Base-by-base conservation (phyloP, 345 rosid genomes). In the Boechera stricta region DNA sequence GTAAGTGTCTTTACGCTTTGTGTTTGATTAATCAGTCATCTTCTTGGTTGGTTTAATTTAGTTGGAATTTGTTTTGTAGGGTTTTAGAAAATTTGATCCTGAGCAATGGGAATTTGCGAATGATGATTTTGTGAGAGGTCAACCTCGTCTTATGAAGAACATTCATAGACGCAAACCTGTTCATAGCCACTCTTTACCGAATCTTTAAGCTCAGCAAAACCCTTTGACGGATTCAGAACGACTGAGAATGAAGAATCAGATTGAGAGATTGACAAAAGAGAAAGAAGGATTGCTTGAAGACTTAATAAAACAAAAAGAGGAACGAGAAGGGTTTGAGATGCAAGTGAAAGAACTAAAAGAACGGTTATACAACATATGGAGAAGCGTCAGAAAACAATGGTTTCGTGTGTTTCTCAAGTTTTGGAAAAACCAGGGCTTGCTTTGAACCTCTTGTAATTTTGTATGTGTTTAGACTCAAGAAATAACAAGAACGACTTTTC, bases 91-190 rank as follows among this genome's bases (percentile, higher is more conserved):
- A 82, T 55, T 77, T 73, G 98, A 93, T 77, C 96, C 99, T 0
- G 98, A 93, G 60, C 90, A 89, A 76, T 93, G 98, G 99, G 99
- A 96, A 76, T 96, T 93, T 77, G 91, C 93, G 0, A 96, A 96
- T 47, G 98, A 96, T 6, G 94, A 89, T 81, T 96, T 96, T 39
- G 44, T 91, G 1, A 87, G 92, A 86, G 97, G 94, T 8, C 91
- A 88, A 53, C 91, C 97, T 5, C 82, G 84, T 16, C 91, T 87
- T 42, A 60, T 96, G 91, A 91, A 84, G 85, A 93, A 91, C 86
- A 96, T 93, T 74, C 94, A 90, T 59, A 84, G 98, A 79, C 83
- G 93, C 28, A 96, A 93, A 84, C 97, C 98, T 0, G 97, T 93
- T 77, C 98, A 93, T 63, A 91, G 98, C 74, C 98, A 90, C 79